These are phyloP conservation scores for Fusarium redolens DNA, from an alignment of 2,329 filamentous ascomycete species.

Conservation along the genomic window DNA sequence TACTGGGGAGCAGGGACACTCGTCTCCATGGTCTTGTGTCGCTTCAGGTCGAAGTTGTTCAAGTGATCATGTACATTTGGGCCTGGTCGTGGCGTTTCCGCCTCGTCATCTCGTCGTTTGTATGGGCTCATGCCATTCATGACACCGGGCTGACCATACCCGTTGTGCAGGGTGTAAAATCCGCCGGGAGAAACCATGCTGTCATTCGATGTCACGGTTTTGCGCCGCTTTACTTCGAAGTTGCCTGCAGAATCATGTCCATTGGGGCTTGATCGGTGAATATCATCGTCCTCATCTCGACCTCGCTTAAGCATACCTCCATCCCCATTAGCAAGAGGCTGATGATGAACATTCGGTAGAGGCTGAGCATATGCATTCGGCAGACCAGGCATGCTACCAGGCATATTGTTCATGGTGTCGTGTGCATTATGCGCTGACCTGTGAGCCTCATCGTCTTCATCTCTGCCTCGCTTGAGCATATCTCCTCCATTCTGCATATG, in stretches of 20 bases:
- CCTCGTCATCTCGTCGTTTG: constrained; percentile 69
- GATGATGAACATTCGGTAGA: constrained; percentile 47
- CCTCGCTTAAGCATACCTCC: constrained; percentile 58
- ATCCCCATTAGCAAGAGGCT: constrained; percentile 68
- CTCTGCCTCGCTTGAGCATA: constrained; percentile 60
- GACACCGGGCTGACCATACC: constrained; percentile 45
- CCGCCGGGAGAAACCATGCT: constrained; percentile 17
- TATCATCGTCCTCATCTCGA: constrained; percentile 66
- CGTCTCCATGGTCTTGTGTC: constrained; percentile 80
- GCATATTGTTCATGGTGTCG: constrained; percentile 71
- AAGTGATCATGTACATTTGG: constrained; percentile 57
- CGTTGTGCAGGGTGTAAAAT: constrained; percentile 23
- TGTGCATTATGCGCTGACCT: constrained; percentile 77
- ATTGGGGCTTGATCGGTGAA: constrained; percentile 55
- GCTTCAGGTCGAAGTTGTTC: constrained; percentile 74
- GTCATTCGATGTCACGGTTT: constrained; percentile 66
- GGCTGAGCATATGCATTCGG: constrained; percentile 73
- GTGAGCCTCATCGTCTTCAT: constrained; percentile 71
- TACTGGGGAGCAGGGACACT: constrained; percentile 63
- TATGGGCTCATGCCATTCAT: constrained; percentile 69
- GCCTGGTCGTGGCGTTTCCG: constrained; percentile 68
- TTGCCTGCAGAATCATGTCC: constrained; percentile 53
- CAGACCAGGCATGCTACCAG: constrained; percentile 65
- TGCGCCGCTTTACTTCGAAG: constrained; percentile 79
- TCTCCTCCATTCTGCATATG: constrained; percentile 71